Evolutionary conservation across 768 basidiomycete species (phyloP), one percentile per base, ranked within the genome.

Genomic region (Auriculariales sp.): DNA sequence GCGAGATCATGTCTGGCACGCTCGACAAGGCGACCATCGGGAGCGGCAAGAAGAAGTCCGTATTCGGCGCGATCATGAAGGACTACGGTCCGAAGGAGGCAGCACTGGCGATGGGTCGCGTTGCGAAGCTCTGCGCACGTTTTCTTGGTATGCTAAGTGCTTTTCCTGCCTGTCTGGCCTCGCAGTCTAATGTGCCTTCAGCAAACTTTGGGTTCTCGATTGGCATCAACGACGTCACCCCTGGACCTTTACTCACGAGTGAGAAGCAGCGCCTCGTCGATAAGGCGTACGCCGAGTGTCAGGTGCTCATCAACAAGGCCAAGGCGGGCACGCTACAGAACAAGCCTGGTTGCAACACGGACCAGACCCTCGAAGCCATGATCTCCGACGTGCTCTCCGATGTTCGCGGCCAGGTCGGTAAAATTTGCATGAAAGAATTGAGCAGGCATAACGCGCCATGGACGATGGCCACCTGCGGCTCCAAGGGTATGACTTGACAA

Each of bases 391-490:
- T 89, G 6, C 69, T 99, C 51, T 98, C 93, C 48, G 86, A 87
- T 61, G 95, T 99, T 56, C 85, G 95, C 68, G 92, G 90, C 59
- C 83, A 86, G 49, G 92, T 95, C 25, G 95, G 95, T 54, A 84
- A 95, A 57, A 91, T 93, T 52, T 99, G 95, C 66, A 94, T 99
- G 92, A 82, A 77, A 59, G 95, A 99, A 61, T 75, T 99, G n/a
- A 94, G 90, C 60, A 76, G 90, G 47, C 89, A 94, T 63, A 99
- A 98, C 60, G 92, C 95, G 2, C 91, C 95, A 2, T 69, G 95
- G 2, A 94, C 97, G 68, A 98, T 98, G 95, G 94, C 95, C 47
- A 95, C 91, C 33, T 97, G 93, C 68, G 94, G 94, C 63, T 98
- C 95, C 4, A 98, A 98, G 75, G 95, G 94, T 87, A 50, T 44